phyloP scores from a whole-genome alignment of 306 rosid species.

The Castanea crenata region DNA sequence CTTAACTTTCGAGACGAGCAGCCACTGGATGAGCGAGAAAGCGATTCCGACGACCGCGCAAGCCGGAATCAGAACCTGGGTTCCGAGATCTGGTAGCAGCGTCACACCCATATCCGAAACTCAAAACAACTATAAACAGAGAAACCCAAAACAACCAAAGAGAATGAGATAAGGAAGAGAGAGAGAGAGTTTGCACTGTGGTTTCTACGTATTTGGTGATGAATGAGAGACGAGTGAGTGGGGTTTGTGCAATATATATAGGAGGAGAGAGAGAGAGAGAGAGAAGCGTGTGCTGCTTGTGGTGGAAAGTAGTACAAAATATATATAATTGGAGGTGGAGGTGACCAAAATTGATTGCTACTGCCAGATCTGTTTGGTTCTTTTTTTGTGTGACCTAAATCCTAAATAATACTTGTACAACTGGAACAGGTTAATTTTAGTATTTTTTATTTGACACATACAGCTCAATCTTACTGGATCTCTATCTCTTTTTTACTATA shows the following conservation, averaged over 20 bases:
- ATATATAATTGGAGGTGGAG: background rate
- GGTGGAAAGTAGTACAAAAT: conserved; percentile 14
- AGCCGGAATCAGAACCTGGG: conserved; percentile 77
- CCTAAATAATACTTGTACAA: too few relatives aligned
- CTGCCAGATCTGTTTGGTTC: background rate
- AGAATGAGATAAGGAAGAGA: conserved; percentile 14
- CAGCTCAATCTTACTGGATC: too few relatives aligned
- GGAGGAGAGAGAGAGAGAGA: conserved; percentile 9
- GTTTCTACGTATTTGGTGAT: background rate
- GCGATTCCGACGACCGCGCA: conserved; percentile 74
- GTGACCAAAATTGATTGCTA: background rate
- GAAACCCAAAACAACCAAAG: too few relatives aligned
- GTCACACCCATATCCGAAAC: conserved; percentile 50
- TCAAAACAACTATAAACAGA: background rate
- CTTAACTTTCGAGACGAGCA: conserved; percentile 67
- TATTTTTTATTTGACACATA: too few relatives aligned
- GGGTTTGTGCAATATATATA: background rate
- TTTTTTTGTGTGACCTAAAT: background rate
- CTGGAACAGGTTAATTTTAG: too few relatives aligned
- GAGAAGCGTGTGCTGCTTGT: conserved; percentile 23
- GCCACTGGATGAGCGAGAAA: conserved; percentile 78
- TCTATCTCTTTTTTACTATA: too few relatives aligned
- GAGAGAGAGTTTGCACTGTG: background rate
- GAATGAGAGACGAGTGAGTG: background rate
- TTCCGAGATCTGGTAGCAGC: conserved; percentile 76